These are phyloP conservation scores for Mucor mucedo DNA, from an alignment of 371 early-diverging fungal species.

Conservation along the genomic window DNA sequence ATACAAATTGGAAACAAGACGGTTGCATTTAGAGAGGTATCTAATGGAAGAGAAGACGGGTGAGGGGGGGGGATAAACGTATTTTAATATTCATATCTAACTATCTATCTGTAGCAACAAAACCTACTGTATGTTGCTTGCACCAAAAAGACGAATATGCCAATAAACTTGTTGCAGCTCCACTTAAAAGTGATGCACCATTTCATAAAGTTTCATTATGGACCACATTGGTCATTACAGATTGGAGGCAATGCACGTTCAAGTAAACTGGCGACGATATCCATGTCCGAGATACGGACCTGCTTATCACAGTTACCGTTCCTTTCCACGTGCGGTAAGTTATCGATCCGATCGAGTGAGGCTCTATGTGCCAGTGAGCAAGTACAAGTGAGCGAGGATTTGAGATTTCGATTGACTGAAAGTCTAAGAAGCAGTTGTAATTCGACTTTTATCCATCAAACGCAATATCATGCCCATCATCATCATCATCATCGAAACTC, in stretches of 20 bases:
- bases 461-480: neutral
- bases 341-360: conserved; percentile 28
- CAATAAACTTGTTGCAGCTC: conserved; percentile 37
- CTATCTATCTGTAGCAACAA: conserved; percentile 28
- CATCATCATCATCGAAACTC: conserved; percentile 15
- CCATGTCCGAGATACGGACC: conserved; percentile 19
- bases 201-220: conserved; percentile 47
- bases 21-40: conserved; percentile 52
- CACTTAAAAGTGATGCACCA: conserved; percentile 44
- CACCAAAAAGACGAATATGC: conserved; percentile 29
- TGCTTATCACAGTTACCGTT: conserved; percentile 39
- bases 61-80: neutral
- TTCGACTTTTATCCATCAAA: conserved; percentile 21
- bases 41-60: neutral
- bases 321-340: conserved; percentile 9
- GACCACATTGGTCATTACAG: conserved; percentile 45
- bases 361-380: conserved; percentile 43
- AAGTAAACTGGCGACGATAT: conserved; percentile 8
- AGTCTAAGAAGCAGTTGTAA: conserved; percentile 35
- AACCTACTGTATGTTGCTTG: conserved; percentile 40
- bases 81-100: neutral
- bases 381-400: conserved; percentile 48
- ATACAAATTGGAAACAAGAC: conserved; percentile 37
- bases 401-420: conserved; percentile 33
- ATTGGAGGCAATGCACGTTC: conserved; percentile 24